Percentiles rank a stretch among this genome's conserved stretches.
These are phyloP conservation scores for Trametes polyzona DNA, from an alignment of 1,284 basidiomycete species.

Conservation along the genomic window DNA sequence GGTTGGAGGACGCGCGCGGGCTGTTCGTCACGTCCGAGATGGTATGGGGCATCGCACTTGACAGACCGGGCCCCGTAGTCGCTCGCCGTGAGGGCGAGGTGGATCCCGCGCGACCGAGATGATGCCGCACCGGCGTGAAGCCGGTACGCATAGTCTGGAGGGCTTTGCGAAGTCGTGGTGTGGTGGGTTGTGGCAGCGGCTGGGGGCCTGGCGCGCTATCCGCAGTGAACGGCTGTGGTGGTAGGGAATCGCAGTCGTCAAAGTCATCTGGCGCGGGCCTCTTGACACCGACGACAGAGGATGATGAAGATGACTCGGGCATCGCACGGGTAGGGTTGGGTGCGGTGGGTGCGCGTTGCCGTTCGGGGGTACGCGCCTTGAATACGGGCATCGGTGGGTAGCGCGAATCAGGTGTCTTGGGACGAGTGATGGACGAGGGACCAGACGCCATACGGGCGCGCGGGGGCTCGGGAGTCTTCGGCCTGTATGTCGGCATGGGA, in stretches of 20 bases:
- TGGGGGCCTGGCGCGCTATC: slow-evolving; percentile 54
- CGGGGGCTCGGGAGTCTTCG: slow-evolving; percentile 35
- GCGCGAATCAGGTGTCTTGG: slow-evolving; percentile 58
- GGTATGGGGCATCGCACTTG: slow-evolving; percentile 19
- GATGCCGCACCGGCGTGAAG: slow-evolving; percentile 71
- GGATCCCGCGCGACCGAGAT: slow-evolving; percentile 41
- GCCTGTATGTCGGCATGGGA: slow-evolving; percentile 29
- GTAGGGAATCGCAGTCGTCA: slow-evolving; percentile 55
- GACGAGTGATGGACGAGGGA: slow-evolving; percentile 45
- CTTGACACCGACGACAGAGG: slow-evolving; percentile 57
- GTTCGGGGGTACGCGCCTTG: slow-evolving; percentile 53
- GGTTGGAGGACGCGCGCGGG: slow-evolving; percentile 45
- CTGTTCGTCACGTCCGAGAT: slow-evolving; percentile 75
- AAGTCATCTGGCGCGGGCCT: slow-evolving; percentile 75
- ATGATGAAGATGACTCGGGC: slow-evolving; percentile 25
- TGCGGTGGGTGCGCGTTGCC: slow-evolving; percentile 23
- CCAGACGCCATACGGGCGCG: slow-evolving; percentile 45
- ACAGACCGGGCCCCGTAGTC: slow-evolving; percentile 24
- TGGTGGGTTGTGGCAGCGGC: slow-evolving; percentile 45
- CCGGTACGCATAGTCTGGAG: slow-evolving; percentile 61
- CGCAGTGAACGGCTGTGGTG: slow-evolving; percentile 62
- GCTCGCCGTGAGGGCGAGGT: slow-evolving; percentile 31
- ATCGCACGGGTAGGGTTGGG: slow-evolving; percentile 3
- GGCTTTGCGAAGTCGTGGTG: slow-evolving; percentile 59
- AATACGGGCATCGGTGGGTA: slow-evolving; percentile 48